phyloP scores from a whole-genome alignment of 2,329 filamentous ascomycete genomes.

The Fusarium humuli region DNA sequence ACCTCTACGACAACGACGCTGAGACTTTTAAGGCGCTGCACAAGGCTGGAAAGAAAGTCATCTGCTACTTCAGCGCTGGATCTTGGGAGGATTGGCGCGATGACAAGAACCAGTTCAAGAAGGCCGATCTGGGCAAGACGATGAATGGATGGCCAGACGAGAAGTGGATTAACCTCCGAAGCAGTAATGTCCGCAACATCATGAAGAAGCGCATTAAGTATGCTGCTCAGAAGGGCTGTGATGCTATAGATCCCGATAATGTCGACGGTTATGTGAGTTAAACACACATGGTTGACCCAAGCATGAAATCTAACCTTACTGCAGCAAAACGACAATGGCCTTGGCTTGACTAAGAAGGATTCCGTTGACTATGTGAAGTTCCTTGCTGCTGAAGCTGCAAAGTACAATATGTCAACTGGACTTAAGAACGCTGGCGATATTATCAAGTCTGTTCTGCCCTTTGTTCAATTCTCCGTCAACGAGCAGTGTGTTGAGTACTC shows the following conservation, averaged over 20 bases:
- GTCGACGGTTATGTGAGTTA: constrained; percentile 70
- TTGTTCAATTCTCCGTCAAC: constrained; percentile 75
- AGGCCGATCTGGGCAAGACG: constrained; percentile 66
- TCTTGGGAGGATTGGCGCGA: constrained; percentile 73
- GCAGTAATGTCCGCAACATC: constrained; percentile 69
- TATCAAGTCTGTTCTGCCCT: constrained; percentile 59
- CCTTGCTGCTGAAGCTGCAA: constrained; percentile 65
- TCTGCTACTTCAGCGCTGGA: constrained; percentile 82
- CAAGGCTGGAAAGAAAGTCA: constrained; percentile 68
- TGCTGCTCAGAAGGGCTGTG: constrained; percentile 71
- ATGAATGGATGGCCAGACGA: constrained; percentile 75
- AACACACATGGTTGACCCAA: neutral
- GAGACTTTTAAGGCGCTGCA: constrained; percentile 65
- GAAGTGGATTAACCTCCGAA: constrained; percentile 72
- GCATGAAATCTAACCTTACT: neutral
- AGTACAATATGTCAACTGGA: constrained; percentile 69
- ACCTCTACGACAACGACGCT: constrained; percentile 66
- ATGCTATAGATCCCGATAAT: constrained; percentile 78
- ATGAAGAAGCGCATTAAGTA: constrained; percentile 71
- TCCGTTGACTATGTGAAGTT: constrained; percentile 70
- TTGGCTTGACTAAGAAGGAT: constrained; percentile 67
- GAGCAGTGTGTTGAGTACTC: constrained; percentile 73
- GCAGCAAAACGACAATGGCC: constrained; percentile 70
- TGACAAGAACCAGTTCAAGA: constrained; percentile 66
- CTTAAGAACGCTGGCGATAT: constrained; percentile 76